Evolutionary conservation across 306 rosid genomes (phyloP), one percentile per base, ranked within the genome.

Genomic region (Trifolium repens): DNA sequence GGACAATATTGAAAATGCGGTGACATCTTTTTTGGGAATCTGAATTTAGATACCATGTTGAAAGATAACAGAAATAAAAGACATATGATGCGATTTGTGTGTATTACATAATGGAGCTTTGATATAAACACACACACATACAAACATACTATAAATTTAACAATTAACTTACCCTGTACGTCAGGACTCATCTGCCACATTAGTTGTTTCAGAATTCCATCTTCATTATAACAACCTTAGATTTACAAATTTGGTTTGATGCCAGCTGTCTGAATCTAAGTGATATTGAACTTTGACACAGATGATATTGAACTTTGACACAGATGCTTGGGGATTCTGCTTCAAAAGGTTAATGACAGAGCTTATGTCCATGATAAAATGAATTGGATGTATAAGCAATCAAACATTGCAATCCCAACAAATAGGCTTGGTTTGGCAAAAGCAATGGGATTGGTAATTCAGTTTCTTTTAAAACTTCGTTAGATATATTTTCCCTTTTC

Each of bases 371-470:
- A 64, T 71, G 89, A 88, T 73, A 86, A 90, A 86, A 94, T 94
- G 77, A 88, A 90, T 81, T 90, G 88, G 96, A 91, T 94, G 96
- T 94, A 94, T 73, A 85, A 77, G 80, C 94, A 90, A 47, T 91
- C 98, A 8, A 81, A 89, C 80, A 88, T 90, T 76, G 85, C 90
- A 39, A 84, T 81, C 78, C 98, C 97, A 74, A 88, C 88, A 73
- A 94, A 91, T 78, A 88, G 98, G 82, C 93, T 91, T 76, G 98
- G 97, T 55, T 86, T 94, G 80, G 98, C 98, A 22, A 94, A 94
- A 94, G 98, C 93, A 72, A 85, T 94, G 91, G 98, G 98, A 84
- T 78, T 94, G 97, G 98, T 94, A 90, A 71, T 30, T 57, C n/a
- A 43, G 63, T 71, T 74, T 24, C 7, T 52, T 17, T 63, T 54